These are phyloP conservation scores for Leishmania turanica DNA, from an alignment of 208 protist species.

Conservation along the genomic window DNA sequence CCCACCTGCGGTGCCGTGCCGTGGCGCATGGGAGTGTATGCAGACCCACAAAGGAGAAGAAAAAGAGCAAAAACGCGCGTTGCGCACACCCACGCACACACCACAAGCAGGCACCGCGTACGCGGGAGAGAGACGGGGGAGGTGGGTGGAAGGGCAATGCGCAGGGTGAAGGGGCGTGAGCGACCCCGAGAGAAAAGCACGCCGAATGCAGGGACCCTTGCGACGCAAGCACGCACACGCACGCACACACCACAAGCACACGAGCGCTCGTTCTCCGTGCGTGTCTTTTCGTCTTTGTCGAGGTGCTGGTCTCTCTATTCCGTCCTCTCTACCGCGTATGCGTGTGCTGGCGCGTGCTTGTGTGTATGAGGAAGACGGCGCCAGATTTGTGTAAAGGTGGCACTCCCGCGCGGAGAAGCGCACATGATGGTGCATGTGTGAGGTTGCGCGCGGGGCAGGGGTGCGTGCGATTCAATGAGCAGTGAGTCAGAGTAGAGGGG, in stretches of 20 bases:
- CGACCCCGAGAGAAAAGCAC: neutral
- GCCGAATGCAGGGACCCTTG: neutral
- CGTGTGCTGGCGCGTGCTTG: neutral
- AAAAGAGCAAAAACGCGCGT: neutral
- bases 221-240: neutral
- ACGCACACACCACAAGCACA: neutral
- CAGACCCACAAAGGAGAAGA: neutral
- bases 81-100: neutral
- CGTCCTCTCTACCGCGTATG: neutral
- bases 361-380: neutral
- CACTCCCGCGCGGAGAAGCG: neutral
- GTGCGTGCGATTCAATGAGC: neutral
- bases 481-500: neutral
- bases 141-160: neutral
- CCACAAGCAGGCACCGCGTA: neutral
- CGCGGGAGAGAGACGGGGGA: neutral
- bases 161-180: neutral
- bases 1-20: slow-evolving; percentile 4
- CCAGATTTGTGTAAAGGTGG: neutral
- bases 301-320: neutral
- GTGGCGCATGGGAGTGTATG: slow-evolving; percentile 15
- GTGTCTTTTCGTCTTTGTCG: neutral
- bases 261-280: neutral
- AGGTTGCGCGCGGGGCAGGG: neutral
- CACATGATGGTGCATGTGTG: neutral